Evolutionary conservation across 2,329 filamentous ascomycete genomes (phyloP), one percentile per base, ranked within the genome.

Genomic region (Aspergillus chevalieri): DNA sequence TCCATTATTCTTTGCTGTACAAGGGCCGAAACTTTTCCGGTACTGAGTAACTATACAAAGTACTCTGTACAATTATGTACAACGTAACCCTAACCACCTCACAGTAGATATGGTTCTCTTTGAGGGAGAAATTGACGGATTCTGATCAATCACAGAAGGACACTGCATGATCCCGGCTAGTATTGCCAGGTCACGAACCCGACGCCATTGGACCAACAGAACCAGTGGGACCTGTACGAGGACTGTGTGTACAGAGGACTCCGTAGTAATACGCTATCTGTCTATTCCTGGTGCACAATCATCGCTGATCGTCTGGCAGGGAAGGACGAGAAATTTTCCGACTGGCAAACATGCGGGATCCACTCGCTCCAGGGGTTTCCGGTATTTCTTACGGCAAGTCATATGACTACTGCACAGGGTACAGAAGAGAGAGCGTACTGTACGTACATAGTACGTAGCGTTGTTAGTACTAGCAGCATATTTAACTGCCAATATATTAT

Each of bases 231-330:
- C 26, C 26, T 30, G 26, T 30, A 30, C 26, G 26, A 30, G 26
- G 10, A 30, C 26, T 30, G 5, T 10, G 26, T 30, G 26, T 33
- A 33, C 30, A 10, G 14, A 10, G 30, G 6, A 33, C 34, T 17
- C 34, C 34, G 34, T 17, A 36, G 14, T 36, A 17, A 30, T 30
- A 30, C 26, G 26, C 26, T 30, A 12, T 55, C 41, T 44, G 47
- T 54, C 56, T 58, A 52, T 53, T 53, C 51, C 52, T 49, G 52
- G 52, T 44, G 33, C 47, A 49, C 51, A 54, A 49, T 57, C 53
- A 58, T 58, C 56, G 53, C 50, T 52, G 38, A 41, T 41, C 38
- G 17, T 19, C 17, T 21, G 8, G 38, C 38, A 19, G 10, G 17
- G 38, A 21, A 41, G 19, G 38, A 6, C 17, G 44, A 51, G 46